Evolutionary conservation across 306 rosid species (phyloP).

Genomic region (Ormosia emarginata): DNA sequence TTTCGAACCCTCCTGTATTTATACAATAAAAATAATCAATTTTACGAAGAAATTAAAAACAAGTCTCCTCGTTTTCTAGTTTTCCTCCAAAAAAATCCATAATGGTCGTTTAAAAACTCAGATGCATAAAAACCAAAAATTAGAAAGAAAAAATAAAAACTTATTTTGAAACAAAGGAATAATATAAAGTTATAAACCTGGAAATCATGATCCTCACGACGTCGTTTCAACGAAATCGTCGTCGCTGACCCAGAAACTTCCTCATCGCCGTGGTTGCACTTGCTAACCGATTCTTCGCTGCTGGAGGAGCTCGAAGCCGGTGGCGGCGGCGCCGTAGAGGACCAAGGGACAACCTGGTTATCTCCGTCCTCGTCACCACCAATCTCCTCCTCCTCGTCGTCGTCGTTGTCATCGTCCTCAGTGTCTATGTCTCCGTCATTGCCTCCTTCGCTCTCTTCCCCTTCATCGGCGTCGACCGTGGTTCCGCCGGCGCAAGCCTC

Average conservation of each 20-base stretch:
- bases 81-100: not conserved
- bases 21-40: not conserved
- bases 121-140: not conserved
- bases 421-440: slow-evolving; percentile 43
- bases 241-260: slow-evolving; percentile 11
- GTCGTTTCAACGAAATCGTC: slow-evolving; percentile 44
- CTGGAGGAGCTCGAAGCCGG: slow-evolving; percentile 54
- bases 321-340: slow-evolving; percentile 45
- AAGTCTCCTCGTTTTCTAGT: not conserved
- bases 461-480: not conserved
- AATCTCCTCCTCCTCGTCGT: not conserved
- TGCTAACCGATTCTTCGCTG: slow-evolving; percentile 47
- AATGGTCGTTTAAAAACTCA: not conserved
- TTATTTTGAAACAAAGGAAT: not conserved
- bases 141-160: not conserved
- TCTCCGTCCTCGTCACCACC: slow-evolving; percentile 47
- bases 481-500: slow-evolving; percentile 41
- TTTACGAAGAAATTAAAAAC: not conserved
- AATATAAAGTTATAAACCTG: slow-evolving; percentile 43
- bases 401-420: slow-evolving; percentile 13
- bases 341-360: slow-evolving; percentile 62
- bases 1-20: slow-evolving; percentile 34
- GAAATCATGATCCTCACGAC: slow-evolving; percentile 37
- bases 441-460: slow-evolving; percentile 41
- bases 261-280: slow-evolving; percentile 18